phyloP scores from a whole-genome alignment of 2,329 filamentous ascomycete species.

The Dryadomyces quercivorus region DNA sequence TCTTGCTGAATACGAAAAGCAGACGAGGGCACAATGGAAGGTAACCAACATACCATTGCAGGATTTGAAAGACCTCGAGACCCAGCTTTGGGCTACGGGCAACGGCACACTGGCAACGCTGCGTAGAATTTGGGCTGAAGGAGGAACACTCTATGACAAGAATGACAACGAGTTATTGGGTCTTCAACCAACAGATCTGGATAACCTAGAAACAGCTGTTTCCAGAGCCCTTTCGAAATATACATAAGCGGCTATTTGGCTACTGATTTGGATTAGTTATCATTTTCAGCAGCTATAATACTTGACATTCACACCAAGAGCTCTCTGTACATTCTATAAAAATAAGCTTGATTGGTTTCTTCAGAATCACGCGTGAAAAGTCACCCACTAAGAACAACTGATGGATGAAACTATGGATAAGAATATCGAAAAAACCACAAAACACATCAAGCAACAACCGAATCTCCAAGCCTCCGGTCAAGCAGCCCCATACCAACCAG shows the following conservation, averaged over 20 bases:
- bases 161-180: constrained; percentile 53
- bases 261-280: no score
- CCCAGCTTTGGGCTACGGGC: constrained; percentile 42
- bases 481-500: background rate
- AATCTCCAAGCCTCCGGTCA: background rate
- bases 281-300: no score
- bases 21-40: constrained; percentile 47
- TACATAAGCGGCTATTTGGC: background rate
- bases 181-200: constrained; percentile 31
- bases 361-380: background rate
- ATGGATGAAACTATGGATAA: background rate
- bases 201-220: constrained; percentile 31
- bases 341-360: no score
- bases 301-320: no score
- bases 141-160: constrained; percentile 57
- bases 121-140: constrained; percentile 60
- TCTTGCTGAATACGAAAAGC: constrained; percentile 54
- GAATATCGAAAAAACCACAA: background rate
- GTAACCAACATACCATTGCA: constrained; percentile 39
- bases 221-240: constrained; percentile 8
- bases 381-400: background rate
- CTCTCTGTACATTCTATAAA: background rate
- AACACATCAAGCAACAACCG: background rate
- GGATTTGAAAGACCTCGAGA: constrained; percentile 42
- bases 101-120: constrained; percentile 46